Evolutionary conservation across 2,329 filamentous ascomycete species (phyloP), one percentile per base, ranked within the genome.

Genomic region (Talaromyces sp.): DNA sequence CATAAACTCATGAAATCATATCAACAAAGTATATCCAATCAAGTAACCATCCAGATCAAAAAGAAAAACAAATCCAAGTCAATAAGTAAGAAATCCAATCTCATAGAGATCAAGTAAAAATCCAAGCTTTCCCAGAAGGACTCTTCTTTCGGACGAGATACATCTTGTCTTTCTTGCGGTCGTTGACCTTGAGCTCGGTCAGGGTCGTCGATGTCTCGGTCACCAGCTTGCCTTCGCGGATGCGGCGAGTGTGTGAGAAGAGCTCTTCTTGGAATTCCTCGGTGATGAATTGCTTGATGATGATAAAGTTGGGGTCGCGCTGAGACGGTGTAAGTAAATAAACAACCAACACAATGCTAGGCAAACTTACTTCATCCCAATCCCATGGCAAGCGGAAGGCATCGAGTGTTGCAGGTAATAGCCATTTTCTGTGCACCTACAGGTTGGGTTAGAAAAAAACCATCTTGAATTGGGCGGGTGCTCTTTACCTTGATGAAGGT

Each of bases 231-330:
- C 80, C 81, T 69, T 86, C 83, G n/a, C 87, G 86, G 64, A 91
- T 72, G 51, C 82, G 77, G 64, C 81, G 82, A 3, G 89, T 91
- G 75, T 92, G 88, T 51, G 85, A 82, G 82, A 90, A 93, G 55
- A 92, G 82, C 61, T 85, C 78, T 62, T 91, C 84, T 69, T 91
- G 89, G 71, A 91, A 84, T 64, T 84, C 83, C 67, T 91, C 86
- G 4, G 85, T 84, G 57, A 92, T 85, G 85, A 85, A 90, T 60
- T 86, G 82, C 74, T 89, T 90, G 76, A 92, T 89, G 62, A 93
- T 75, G 60, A 92, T 79, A 67, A 85, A 92, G 54, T 89, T 85
- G 19, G 85, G 82, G 68, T 92, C 87, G 57, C 66, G 67, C 78
- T 80, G 57, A 81, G 15, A 52, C 51, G 3, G 17, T 32, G 25